Evolutionary conservation across 768 basidiomycete species (phyloP).

Genomic region (Tephrocybe rancida): DNA sequence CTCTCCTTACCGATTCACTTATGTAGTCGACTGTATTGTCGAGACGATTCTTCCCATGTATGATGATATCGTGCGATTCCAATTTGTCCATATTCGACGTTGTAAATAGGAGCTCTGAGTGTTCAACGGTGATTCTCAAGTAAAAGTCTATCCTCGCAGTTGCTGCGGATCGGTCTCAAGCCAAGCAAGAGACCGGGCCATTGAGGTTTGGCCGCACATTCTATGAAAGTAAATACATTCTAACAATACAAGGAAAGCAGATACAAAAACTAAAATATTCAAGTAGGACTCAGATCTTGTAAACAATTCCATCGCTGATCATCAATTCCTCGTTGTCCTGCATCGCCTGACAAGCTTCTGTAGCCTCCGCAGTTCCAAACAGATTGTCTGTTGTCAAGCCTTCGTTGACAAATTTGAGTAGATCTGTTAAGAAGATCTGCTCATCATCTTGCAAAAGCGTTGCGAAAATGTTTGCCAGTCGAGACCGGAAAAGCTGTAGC

Average conservation of each 20-base stretch:
- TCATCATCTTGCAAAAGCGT: conserved; percentile 75
- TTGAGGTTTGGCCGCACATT: no score
- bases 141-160: no score
- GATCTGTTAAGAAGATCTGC: conserved; percentile 66
- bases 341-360: conserved; percentile 74
- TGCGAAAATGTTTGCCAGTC: conserved; percentile 72
- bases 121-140: no score
- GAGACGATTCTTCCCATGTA: no score
- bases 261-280: neutral
- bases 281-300: conserved; percentile 57
- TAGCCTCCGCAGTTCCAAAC: conserved; percentile 84
- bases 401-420: conserved; percentile 77
- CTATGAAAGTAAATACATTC: no score
- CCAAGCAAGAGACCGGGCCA: no score
- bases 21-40: no score
- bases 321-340: conserved; percentile 80
- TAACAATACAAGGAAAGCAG: neutral
- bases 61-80: no score
- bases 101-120: no score
- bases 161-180: no score
- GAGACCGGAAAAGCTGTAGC: conserved; percentile 77
- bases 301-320: conserved; percentile 85
- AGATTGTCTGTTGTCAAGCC: conserved; percentile 67
- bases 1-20: no score
- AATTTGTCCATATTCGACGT: no score